Percentiles rank a stretch among this genome's conserved stretches.
phyloP scores from a whole-genome alignment of 345 rosid species.

The Citrus hindsii region DNA sequence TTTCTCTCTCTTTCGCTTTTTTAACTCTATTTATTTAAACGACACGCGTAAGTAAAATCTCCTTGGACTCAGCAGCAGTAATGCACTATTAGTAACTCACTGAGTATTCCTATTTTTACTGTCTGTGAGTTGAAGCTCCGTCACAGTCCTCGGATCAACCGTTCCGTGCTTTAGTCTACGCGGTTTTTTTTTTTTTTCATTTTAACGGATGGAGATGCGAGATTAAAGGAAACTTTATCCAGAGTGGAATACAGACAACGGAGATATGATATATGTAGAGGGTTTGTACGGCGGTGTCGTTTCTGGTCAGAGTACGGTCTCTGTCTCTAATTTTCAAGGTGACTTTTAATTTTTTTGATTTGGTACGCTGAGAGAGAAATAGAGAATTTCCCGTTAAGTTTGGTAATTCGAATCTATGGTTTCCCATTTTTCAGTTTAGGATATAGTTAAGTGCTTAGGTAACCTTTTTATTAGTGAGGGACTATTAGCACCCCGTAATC shows the following conservation, averaged over 20 bases:
- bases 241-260: too few relatives aligned
- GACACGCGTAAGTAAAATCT: not conserved
- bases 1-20: not conserved
- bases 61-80: not conserved
- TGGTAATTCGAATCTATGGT: too few relatives aligned
- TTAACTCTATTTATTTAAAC: not conserved
- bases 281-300: not conserved
- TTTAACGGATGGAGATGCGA: not conserved
- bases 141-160: not conserved
- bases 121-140: not conserved
- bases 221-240: not conserved
- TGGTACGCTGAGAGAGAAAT: too few relatives aligned
- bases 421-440: too few relatives aligned
- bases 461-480: too few relatives aligned
- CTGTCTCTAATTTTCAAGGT: not conserved
- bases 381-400: too few relatives aligned
- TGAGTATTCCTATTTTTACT: not conserved
- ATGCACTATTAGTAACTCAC: not conserved
- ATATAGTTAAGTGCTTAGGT: too few relatives aligned
- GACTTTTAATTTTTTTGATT: too few relatives aligned
- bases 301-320: slow-evolving; percentile 1
- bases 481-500: too few relatives aligned
- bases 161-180: not conserved
- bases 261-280: too few relatives aligned
- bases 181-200: too few relatives aligned